Percentiles rank a stretch among this genome's conserved stretches.
phyloP scores from a whole-genome alignment of 306 rosid species.

The Cicer pinnatifidum region DNA sequence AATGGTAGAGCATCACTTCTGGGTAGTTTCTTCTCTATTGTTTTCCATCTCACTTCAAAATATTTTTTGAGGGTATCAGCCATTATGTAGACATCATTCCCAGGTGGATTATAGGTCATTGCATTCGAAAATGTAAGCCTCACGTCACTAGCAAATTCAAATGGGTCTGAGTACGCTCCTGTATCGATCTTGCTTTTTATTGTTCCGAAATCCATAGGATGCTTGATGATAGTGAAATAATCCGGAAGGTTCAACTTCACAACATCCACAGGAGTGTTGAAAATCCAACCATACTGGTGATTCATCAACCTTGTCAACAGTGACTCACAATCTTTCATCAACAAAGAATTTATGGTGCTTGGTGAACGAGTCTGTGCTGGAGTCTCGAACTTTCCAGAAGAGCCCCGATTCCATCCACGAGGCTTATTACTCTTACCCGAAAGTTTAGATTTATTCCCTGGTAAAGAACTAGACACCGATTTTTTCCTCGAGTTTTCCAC shows the following conservation, averaged over 20 bases:
- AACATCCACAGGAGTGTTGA: slow-evolving; percentile 75
- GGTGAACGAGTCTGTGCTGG: slow-evolving; percentile 46
- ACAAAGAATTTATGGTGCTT: slow-evolving; percentile 47
- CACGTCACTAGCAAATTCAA: slow-evolving; percentile 67
- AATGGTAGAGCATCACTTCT: slow-evolving; percentile 50
- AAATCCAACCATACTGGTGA: slow-evolving; percentile 72
- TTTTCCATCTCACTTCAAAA: slow-evolving; percentile 82
- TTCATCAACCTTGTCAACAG: slow-evolving; percentile 68
- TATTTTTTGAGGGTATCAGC: slow-evolving; percentile 70
- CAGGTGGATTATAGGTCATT: slow-evolving; percentile 82
- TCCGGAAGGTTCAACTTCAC: slow-evolving; percentile 78
- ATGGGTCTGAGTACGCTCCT: slow-evolving; percentile 59
- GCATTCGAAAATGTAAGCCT: slow-evolving; percentile 80
- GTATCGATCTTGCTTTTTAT: slow-evolving; percentile 60
- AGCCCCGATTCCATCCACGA: slow-evolving; percentile 56
- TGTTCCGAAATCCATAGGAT: slow-evolving; percentile 88
- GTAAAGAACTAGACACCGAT: slow-evolving; percentile 47
- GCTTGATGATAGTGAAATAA: slow-evolving; percentile 71
- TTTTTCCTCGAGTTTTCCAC: slow-evolving; percentile 50
- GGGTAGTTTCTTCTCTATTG: slow-evolving; percentile 72
- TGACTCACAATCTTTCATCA: slow-evolving; percentile 76
- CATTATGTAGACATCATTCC: slow-evolving; percentile 69
- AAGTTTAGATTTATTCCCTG: slow-evolving; percentile 46
- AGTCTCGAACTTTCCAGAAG: slow-evolving; percentile 63
- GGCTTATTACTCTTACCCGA: slow-evolving; percentile 48